Percentiles rank a stretch among this genome's conserved stretches.
Conservation (phyloP, 805 yeast species). For the Sugiyamaella mastotermitis region DNA sequence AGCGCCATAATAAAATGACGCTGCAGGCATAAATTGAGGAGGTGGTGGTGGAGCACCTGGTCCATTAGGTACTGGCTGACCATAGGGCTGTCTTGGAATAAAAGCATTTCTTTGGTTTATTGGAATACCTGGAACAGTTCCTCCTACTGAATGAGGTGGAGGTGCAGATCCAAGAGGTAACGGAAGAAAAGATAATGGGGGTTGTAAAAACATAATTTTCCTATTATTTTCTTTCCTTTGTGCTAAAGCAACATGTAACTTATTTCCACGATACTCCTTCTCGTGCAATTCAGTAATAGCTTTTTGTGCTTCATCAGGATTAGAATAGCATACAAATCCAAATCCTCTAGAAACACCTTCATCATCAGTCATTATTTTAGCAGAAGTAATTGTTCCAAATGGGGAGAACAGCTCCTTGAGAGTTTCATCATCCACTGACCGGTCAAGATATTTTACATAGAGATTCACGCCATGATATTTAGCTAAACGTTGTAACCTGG, state of each 20-base stretch:
- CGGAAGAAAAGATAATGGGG: background rate
- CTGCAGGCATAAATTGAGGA: background rate
- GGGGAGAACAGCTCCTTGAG: slow-evolving; percentile 37
- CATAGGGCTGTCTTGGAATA: background rate
- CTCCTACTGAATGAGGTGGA: background rate
- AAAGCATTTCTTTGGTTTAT: background rate
- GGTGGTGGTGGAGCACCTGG: slow-evolving; percentile 2
- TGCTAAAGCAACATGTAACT: slow-evolving; percentile 67
- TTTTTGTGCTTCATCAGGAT: slow-evolving; percentile 57
- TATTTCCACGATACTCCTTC: slow-evolving; percentile 43
- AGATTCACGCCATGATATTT: slow-evolving; percentile 64
- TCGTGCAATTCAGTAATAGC: slow-evolving; percentile 65
- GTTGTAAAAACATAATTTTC: slow-evolving; percentile 2
- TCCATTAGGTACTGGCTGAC: too few species aligned
- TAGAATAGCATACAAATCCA: slow-evolving; percentile 73
- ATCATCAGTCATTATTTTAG: slow-evolving; percentile 43
- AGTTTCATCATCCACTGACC: slow-evolving; percentile 49
- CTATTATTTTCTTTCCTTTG: slow-evolving; percentile 43
- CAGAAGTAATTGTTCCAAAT: slow-evolving; percentile 48
- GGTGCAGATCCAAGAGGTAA: background rate
- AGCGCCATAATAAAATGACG: too few species aligned
- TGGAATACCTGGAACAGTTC: background rate
- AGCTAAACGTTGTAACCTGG: background rate
- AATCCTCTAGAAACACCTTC: slow-evolving; percentile 61
- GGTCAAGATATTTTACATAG: slow-evolving; percentile 61